Evolutionary conservation across 345 rosid species (phyloP), one percentile per base, ranked within the genome.

Genomic region (Conringia planisiliqua): DNA sequence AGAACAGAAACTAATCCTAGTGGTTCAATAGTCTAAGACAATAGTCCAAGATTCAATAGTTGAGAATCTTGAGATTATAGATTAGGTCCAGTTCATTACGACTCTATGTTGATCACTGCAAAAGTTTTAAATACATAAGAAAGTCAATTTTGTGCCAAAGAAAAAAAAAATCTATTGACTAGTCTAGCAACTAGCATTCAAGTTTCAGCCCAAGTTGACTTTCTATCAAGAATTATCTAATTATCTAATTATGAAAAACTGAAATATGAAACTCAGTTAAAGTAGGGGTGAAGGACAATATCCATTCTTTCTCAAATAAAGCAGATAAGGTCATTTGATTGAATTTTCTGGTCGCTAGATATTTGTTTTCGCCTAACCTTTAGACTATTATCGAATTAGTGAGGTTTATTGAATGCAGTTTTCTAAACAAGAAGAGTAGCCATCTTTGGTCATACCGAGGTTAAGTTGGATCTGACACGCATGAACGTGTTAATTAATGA

Each of bases 401-500:
- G 5, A 62, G 39, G 16, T 26, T 52, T 52, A 24, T 33, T 32
- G 16, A 58, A 70, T 59, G 44, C 43, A 9, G 3, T 17, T 52
- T 62, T 62, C 0, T 11, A 73, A 65, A 56, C 40, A 43, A 43
- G 60, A 33, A 51, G 39, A 24, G 68, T 52, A 50, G 26, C 60
- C 5, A 56, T 44, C 68, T 68, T 63, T 48, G 66, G 39, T 63
- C 56, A 36, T 52, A 61, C 61, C 61, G 50, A 40, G 52, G 62
- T 62, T 59, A 71, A 64, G 61, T 77, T 73, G 64, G 50, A 54
- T 55, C 73, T 75, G 71, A 69, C 69, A 70, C 67, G 35, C 42
- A 73, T 62, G 68, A 68, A 68, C 73, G 52, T 68, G 62, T 67
- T 56, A 68, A 62, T 26, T 68, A 72, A 72, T 76, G 63, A 35